Evolutionary conservation across 371 early-diverging fungal species (phyloP), one percentile per base, ranked within the genome.

Genomic region (Mucor ambiguus): DNA sequence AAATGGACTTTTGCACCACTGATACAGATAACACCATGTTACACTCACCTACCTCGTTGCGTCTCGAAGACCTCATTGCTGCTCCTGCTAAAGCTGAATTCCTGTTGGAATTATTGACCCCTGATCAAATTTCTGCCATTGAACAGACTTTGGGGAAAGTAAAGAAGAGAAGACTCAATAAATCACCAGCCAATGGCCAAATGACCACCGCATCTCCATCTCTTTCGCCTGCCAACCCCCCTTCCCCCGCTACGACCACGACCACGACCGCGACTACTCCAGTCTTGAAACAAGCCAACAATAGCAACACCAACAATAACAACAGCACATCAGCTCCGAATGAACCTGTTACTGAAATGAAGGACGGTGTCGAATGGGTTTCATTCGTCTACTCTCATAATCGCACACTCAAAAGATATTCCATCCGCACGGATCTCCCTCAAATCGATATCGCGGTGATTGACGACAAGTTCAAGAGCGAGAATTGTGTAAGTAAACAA

Each of bases 391-490:
- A 91, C 68, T 87, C 90, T 20, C 80, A 84, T 48, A 88, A 89
- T 64, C 88, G 91, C 14, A 74, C 76, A 5, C 66, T 84, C 16
- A 86, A 86, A 46, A 85, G 89, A 55, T 95, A 91, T 70, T 83
- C 81, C 57, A 90, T 95, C 48, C 87, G 93, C 26, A 92, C 89
- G 44, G 95, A 95, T 77, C 79, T 95, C 58, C 89, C 92, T 30
- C 75, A 76, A 55, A 85, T 93, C 3, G 74, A 81, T 56, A 67
- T 88, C 14, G 76, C 80, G 26, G 78, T 79, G 22, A 69, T 96
- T 28, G 81, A 85, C 48, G 89, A 89, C 41, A 86, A 89, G 63
- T 95, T 95, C 70, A 92, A 90, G 70, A 73, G 76, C 43, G 89
- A 85, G 49, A 96, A 95, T 75, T 91, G 92, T 69, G 89, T 98